Evolutionary conservation across 2,329 filamentous ascomycete genomes (phyloP), one percentile per base, ranked within the genome.

Genomic region (Cryphonectria carpinicola): DNA sequence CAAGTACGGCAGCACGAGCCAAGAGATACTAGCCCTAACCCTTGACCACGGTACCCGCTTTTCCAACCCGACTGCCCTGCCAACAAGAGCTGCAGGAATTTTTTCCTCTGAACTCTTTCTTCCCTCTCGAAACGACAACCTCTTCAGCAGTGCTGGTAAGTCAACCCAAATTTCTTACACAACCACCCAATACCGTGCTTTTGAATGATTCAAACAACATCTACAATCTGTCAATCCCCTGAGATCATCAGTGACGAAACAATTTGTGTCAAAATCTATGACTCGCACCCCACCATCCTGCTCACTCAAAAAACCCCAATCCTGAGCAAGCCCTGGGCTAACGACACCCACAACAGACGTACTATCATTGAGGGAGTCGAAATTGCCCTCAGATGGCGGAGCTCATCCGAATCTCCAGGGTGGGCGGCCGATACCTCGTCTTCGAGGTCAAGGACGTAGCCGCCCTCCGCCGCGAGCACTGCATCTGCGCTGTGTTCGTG

Each of bases 381-480:
- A 58, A 65, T 39, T 32, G n/a, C 19, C 63, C 54, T 52, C 66
- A 13, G 2, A 72, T 72, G 71, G 19, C 66, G 39, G 85, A 89
- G 76, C 89, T 88, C 14, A 87, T 97, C 73, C 90, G 93, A 72
- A 96, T 98, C 78, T 95, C 93, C 74, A 86, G 88, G 78, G 89
- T 97, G 72, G 90, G 90, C 63, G 90, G 91, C 75, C 91, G 93
- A 74, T 98, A 95, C 83, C 89, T 98, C 72, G 85, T 99, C 75
- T 98, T 98, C 84, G 94, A 97, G 79, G 89, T 94, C 76, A 89
- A 94, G 78, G 89, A 90, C 74, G 92, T 94, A 72, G 90, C 92
- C 76, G 88, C 91, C 79, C 85, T 97, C 73, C 92, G 96, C 74
- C 90, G 93, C 73, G 85, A 89, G 76, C 88, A 97, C 83, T 90